Evolutionary conservation across 2,329 filamentous ascomycete genomes (phyloP), one percentile per base, ranked within the genome.

Genomic region (Didymella keratinophila): DNA sequence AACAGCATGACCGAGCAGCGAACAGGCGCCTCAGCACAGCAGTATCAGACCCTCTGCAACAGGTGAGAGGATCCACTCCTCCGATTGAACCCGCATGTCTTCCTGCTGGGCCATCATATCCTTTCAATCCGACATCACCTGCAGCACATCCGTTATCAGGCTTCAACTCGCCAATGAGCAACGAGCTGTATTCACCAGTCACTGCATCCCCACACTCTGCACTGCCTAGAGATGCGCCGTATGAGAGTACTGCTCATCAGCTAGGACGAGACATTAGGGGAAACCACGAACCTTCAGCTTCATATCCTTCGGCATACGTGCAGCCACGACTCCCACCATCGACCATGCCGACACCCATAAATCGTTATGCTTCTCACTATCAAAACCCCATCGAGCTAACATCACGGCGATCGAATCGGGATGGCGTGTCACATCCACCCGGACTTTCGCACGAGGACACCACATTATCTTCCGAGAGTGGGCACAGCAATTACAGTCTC

Each of bases 391-490:
- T 68, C 10, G 74, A 77, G 16, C 53, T 72, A 10, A 64, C 70
- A n/a, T 72, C 75, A 16, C 66, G 76, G 16, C 64, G 75, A 28
- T 63, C 73, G 16, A 60, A 61, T 32, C 69, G 73, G 25, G 75
- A 77, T 16, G 52, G 67, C 7, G 39, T 63, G 18, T 65, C 68
- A 23, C 50, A 51, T 37, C 65, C 76, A 9, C 77, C 77, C 20
- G 63, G 69, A 12, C 68, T 79, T 32, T 69, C 69, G n/a, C 76
- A 74, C 36, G 75, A 78, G 48, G 76, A 78, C 39, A 78, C 76
- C 3, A 77, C 72, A 0, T 53, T 76, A 37, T 79, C 77, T n/a
- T 78, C 76, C 1, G 74, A 78, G 48, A 77, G 75, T 37, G 66
- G 69, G 4, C 66, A 71, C 20, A 71, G 64, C 48, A 63, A 61